These are phyloP conservation scores for Brassica hybrid DNA, from an alignment of 441 rosid genomes.

Conservation along the genomic window DNA sequence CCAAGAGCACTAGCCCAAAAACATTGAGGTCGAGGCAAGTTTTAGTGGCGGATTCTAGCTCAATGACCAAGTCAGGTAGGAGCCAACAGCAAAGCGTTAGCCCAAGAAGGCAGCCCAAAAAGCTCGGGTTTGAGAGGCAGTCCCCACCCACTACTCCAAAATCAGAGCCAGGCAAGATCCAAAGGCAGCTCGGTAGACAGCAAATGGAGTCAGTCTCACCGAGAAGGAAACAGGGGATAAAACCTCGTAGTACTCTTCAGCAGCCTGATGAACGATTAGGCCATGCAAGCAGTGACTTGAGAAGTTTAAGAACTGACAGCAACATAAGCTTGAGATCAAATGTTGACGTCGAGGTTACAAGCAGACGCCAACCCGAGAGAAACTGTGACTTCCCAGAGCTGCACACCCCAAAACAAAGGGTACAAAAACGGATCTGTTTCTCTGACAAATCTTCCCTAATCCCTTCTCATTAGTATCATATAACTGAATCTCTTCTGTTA, in stretches of 20 bases:
- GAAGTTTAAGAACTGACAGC: conserved; percentile 65
- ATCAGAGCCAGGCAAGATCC: conserved; percentile 49
- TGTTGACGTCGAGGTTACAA: conserved; percentile 66
- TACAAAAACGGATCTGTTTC: conserved; percentile 18
- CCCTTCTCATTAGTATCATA: conserved; percentile 7
- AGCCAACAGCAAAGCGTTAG: conserved; percentile 51
- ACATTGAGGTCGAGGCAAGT: conserved; percentile 44
- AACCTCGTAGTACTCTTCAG: conserved; percentile 43
- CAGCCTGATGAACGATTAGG: conserved; percentile 54
- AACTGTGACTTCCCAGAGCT: conserved; percentile 45
- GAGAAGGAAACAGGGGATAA: conserved; percentile 45
- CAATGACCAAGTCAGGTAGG: conserved; percentile 43
- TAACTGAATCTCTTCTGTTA: conserved; percentile 36
- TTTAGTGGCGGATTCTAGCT: conserved; percentile 45
- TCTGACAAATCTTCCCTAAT: background rate
- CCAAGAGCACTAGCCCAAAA: conserved; percentile 47
- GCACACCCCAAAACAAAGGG: conserved; percentile 50
- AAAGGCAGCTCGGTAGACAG: conserved; percentile 53
- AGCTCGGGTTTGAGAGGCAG: conserved; percentile 56
- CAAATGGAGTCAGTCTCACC: conserved; percentile 57
- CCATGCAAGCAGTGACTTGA: conserved; percentile 50
- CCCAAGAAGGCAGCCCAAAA: conserved; percentile 60
- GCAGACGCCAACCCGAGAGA: conserved; percentile 53
- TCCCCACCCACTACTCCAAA: conserved; percentile 46
- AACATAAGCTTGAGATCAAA: conserved; percentile 54